Evolutionary conservation across 345 rosid genomes (phyloP).

Genomic region (Arabis alpina): DNA sequence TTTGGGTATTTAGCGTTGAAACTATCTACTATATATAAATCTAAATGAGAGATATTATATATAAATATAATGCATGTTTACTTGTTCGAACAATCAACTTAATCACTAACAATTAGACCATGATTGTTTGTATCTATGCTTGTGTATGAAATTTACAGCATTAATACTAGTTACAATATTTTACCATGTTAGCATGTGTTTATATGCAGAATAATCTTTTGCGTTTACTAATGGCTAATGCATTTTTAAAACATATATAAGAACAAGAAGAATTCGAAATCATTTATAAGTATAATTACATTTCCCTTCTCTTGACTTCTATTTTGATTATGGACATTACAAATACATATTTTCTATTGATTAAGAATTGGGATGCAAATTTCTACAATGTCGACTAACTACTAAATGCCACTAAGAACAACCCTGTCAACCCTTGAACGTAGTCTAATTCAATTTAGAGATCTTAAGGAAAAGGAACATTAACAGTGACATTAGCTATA

Average conservation of each 20-base stretch:
- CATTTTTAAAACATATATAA: slow-evolving; percentile 6
- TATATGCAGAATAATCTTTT: not conserved
- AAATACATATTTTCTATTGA: not conserved
- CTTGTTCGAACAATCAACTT: slow-evolving; percentile 16
- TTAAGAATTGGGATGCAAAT: slow-evolving; percentile 20
- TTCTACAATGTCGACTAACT: slow-evolving; percentile 3
- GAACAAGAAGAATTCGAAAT: not conserved
- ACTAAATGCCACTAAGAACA: slow-evolving; percentile 18
- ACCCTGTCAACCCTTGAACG: slow-evolving; percentile 31
- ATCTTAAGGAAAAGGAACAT: slow-evolving; percentile 27
- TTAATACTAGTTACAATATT: not conserved
- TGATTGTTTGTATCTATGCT: not conserved
- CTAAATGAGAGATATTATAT: not conserved
- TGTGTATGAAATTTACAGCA: not conserved
- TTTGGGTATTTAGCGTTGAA: slow-evolving; percentile 16
- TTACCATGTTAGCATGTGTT: not conserved
- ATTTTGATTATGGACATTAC: not conserved
- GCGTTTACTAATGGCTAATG: not conserved
- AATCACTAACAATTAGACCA: not conserved
- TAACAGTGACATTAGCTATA: slow-evolving; percentile 33
- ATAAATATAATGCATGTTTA: slow-evolving; percentile 2
- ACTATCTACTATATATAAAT: not conserved
- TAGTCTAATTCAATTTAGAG: slow-evolving; percentile 33
- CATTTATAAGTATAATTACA: slow-evolving; percentile 1
- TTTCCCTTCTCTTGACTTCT: not conserved